phyloP scores from a whole-genome alignment of 2,329 filamentous ascomycete genomes.

The Verticillium isaacii region DNA sequence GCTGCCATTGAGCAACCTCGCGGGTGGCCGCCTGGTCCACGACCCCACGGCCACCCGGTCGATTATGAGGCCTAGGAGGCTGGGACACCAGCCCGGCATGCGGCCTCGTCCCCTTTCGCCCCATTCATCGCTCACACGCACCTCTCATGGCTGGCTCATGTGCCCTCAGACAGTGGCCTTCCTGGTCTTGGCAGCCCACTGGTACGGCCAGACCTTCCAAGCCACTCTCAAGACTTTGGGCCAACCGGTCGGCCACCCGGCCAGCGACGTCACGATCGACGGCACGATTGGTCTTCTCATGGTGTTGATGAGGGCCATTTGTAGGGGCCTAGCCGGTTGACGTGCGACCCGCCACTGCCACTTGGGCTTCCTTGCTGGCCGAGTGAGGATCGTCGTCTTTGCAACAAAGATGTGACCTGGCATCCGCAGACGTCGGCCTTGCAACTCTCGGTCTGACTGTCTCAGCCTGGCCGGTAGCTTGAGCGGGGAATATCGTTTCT shows the following conservation, averaged over 20 bases:
- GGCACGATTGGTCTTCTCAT: background rate
- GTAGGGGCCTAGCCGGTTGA: background rate
- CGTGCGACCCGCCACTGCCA: background rate
- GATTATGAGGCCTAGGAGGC: background rate
- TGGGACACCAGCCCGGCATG: background rate
- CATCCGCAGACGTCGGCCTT: background rate
- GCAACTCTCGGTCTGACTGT: background rate
- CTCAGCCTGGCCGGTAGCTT: too few relatives aligned
- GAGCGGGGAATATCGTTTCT: too few relatives aligned
- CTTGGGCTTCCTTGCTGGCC: background rate
- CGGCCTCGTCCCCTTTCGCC: background rate
- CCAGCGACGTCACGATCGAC: background rate
- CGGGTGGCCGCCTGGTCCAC: conserved; percentile 1
- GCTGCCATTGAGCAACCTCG: background rate
- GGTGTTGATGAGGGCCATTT: background rate
- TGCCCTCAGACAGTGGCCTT: background rate
- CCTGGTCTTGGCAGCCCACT: background rate
- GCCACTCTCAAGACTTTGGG: background rate
- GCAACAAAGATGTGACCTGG: background rate
- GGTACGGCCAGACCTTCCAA: background rate
- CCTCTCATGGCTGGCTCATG: background rate
- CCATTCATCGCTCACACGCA: background rate
- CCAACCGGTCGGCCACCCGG: background rate
- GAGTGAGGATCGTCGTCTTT: background rate
- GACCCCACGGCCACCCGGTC: background rate